Evolutionary conservation across 306 rosid species (phyloP), one percentile per base, ranked within the genome.

Genomic region (Cucumis cinereus): DNA sequence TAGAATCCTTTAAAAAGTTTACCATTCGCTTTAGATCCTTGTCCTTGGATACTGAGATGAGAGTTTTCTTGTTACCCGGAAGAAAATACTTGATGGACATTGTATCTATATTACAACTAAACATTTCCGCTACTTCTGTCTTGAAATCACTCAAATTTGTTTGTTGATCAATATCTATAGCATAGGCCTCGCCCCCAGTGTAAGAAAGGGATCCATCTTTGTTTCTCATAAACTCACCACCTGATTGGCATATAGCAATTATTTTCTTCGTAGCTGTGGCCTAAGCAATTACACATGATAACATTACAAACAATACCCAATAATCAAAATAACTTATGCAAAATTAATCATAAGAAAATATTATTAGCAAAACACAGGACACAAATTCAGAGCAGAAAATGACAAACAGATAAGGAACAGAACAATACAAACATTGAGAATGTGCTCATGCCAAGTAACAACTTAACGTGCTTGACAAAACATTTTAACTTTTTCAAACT

Each of bases 1-100:
- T 54, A 68, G 89, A 76, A 73, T 92, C 99, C 22, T 93, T 92
- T 6, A 87, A 76, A 81, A 91, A 94, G 85, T 77, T 89, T 71
- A 94, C 80, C 99, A 94, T 94, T 35, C 99, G 95, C 66, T 90
- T 97, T 84, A 94, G 83, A 82, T 94, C 99, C 89, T 92, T 91
- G 78, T 92, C 99, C 81, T 90, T 91, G 11, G 99, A 94, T 38
- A 94, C 83, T 3, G 95, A 87, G 66, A 94, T 94, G 41, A 92
- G 96, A 47, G 97, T 94, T 86, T 82, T 94, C 88, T 88, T 92
- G 77, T 94, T 91, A 13, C 93, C 93, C 0, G 99, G 99, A 77
- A 94, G 97, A 74, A 94, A 90, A 84, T 94, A 94, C 89, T 92
- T 94, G 81, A 94, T 80, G 66, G 77, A 75, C 93, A 94, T 84